These are phyloP conservation scores for Cucurbitaria berberidis DNA, from an alignment of 2,329 filamentous ascomycete species.

Conservation along the genomic window DNA sequence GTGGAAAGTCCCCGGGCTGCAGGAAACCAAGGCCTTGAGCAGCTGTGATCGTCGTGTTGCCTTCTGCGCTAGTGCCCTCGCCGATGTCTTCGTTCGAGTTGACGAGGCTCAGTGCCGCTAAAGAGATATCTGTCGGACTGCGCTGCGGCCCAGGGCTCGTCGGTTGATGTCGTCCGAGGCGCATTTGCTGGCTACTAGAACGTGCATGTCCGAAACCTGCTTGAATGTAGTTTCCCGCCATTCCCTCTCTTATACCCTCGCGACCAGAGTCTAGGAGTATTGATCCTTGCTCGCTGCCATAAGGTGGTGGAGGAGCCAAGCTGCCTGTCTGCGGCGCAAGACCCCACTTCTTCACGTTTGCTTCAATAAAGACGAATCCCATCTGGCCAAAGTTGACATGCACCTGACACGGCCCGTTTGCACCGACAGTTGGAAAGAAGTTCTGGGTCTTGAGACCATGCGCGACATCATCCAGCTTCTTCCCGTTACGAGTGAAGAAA, in stretches of 20 bases:
- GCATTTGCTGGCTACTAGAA: constrained; percentile 78
- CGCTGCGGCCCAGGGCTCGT: constrained; percentile 87
- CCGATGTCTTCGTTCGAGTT: constrained; percentile 69
- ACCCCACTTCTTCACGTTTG: constrained; percentile 99
- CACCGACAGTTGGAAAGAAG: constrained; percentile 96
- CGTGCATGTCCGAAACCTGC: constrained; percentile 66
- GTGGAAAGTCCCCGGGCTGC: constrained; percentile 52
- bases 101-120: constrained; percentile 81
- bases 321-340: constrained; percentile 95
- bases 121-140: constrained; percentile 93
- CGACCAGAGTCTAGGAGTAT: constrained; percentile 87
- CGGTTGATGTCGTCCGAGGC: constrained; percentile 69
- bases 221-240: constrained; percentile 56
- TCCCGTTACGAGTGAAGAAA: constrained; percentile 98
- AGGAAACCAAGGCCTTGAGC: constrained; percentile 44
- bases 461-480: constrained; percentile 91
- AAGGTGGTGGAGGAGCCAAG: constrained; percentile 91
- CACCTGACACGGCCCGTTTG: constrained; percentile 88
- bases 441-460: constrained; percentile 94
- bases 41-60: constrained; percentile 26
- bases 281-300: constrained; percentile 95
- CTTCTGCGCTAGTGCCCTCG: constrained; percentile 69
- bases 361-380: constrained; percentile 98
- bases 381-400: constrained; percentile 98
- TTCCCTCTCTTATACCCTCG: constrained; percentile 60